Evolutionary conservation across 192 early-diverging fungal species (phyloP).

Genomic region (Backusella australiensis): DNA sequence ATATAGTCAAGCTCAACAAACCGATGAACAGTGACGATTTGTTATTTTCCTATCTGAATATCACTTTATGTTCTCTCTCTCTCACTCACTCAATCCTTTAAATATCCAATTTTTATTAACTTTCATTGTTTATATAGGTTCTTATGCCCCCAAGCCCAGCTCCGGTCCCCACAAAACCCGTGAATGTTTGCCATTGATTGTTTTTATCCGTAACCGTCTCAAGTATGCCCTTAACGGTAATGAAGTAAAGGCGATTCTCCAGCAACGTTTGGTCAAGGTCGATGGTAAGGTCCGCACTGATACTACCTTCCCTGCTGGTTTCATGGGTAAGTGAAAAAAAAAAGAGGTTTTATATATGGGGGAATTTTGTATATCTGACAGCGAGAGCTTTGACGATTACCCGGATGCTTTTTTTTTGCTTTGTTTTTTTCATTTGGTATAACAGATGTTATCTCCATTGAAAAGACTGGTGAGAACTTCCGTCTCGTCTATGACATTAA

Average conservation of each 20-base stretch:
- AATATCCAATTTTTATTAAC: not conserved
- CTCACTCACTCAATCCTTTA: not conserved
- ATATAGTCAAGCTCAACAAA: conserved; percentile 31
- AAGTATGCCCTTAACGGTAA: conserved; percentile 98
- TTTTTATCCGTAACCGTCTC: conserved; percentile 99
- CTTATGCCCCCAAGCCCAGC: conserved; percentile 41
- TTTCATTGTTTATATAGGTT: conserved; percentile 2
- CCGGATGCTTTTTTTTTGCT: conserved; percentile 23
- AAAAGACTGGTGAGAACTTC: conserved; percentile 99
- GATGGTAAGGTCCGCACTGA: conserved; percentile 99
- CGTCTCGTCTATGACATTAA: conserved; percentile 99
- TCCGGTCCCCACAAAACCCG: conserved; percentile 88
- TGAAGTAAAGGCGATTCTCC: conserved; percentile 94
- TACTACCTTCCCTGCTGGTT: conserved; percentile 93
- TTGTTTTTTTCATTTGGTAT: conserved; percentile 2
- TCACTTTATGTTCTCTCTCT: not conserved
- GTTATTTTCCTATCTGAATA: conserved; percentile 6
- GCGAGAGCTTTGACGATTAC: conserved; percentile 32
- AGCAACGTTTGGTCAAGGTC: conserved; percentile 99
- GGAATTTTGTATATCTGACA: conserved; percentile 5
- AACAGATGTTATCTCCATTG: conserved; percentile 86
- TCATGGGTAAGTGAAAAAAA: conserved; percentile 75
- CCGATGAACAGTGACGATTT: conserved; percentile 23
- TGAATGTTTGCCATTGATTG: conserved; percentile 96
- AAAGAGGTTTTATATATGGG: not conserved